Evolutionary conservation across 345 rosid species (phyloP), one percentile per base, ranked within the genome.

Genomic region (Corymbia maculata): DNA sequence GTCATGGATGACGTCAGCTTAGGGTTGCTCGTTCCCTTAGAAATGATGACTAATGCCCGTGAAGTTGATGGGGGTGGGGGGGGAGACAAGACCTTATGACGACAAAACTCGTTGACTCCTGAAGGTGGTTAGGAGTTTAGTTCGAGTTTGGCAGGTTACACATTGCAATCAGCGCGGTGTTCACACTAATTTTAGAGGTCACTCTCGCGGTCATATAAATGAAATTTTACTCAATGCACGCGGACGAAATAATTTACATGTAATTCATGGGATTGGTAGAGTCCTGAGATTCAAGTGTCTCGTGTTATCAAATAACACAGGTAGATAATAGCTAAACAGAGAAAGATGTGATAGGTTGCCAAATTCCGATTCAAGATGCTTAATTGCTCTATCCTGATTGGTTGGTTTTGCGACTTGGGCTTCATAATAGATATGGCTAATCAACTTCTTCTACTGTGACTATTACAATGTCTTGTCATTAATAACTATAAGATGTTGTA

Each of bases 81-180:
- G 10, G 21, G 6, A 8, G 75, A 32, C 7, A 68, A 68, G 79
- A 68, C 79, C 79, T 30, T 17, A 9, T 2, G 80, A 17, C 1
- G 26, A 36, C 1, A 32, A 36, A 70, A 36, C 80, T 8, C 47
- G 13, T 8, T 17, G 13, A 9, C 45, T 32, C 80, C 79, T 17
- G 17, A 36, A 70, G 80, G 24, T 13, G 45, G 24, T 1, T 3
- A n/a, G 75, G 75, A 17, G 36, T n/a, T 64, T 13, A 64, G 30
- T 13, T 6, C 0, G 19, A n/a, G 13, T n/a, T n/a, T 1, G 13
- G 0, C 7, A 0, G 36, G 75, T 14, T 2, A 64, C 26, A 30
- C 68, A 1, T 59, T 59, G 14, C 68, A 3, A 28, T 59, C 14
- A 1, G 26, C 51, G 8, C 53, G 17, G 17, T 1, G 0, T 55